These are phyloP conservation scores for Cutaneotrichosporon sp. DNA, from an alignment of 1,284 basidiomycete species.

Conservation along the genomic window DNA sequence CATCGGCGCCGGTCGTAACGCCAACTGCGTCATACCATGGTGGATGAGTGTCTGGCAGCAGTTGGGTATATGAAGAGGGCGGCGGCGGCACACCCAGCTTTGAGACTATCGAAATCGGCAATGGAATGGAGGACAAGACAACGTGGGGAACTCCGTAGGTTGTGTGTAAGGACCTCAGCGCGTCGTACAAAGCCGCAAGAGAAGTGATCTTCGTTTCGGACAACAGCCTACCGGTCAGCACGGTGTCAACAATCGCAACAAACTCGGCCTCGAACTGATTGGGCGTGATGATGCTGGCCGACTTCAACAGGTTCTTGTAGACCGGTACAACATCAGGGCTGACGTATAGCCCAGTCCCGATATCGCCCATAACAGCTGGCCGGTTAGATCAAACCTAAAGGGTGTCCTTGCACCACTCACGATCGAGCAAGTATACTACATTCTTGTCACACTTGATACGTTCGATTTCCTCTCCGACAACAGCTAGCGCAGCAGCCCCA, in stretches of 20 bases:
- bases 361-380: constrained; percentile 80
- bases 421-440: constrained; percentile 81
- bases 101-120: constrained; percentile 36
- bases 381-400: neutral
- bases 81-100: constrained; percentile 34
- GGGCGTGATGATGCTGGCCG: constrained; percentile 87
- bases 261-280: constrained; percentile 99
- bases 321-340: constrained; percentile 80
- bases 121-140: constrained; percentile 79
- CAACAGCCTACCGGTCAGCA: constrained; percentile 55
- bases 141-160: constrained; percentile 73
- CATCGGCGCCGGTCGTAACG: constrained; percentile 18
- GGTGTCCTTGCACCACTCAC: constrained; percentile 53
- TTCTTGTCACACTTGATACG: constrained; percentile 50
- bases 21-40: constrained; percentile 37
- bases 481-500: constrained; percentile 68
- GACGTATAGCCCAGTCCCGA: constrained; percentile 76
- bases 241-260: constrained; percentile 30
- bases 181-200: constrained; percentile 60
- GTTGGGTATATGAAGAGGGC: constrained; percentile 33
- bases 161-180: constrained; percentile 68
- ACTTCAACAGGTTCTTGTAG: constrained; percentile 70
- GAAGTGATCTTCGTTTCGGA: constrained; percentile 66
- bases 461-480: constrained; percentile 61
- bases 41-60: constrained; percentile 27